These are phyloP conservation scores for Paraphaeosphaeria sporulosa DNA, from an alignment of 2,329 filamentous ascomycete genomes.

Conservation along the genomic window DNA sequence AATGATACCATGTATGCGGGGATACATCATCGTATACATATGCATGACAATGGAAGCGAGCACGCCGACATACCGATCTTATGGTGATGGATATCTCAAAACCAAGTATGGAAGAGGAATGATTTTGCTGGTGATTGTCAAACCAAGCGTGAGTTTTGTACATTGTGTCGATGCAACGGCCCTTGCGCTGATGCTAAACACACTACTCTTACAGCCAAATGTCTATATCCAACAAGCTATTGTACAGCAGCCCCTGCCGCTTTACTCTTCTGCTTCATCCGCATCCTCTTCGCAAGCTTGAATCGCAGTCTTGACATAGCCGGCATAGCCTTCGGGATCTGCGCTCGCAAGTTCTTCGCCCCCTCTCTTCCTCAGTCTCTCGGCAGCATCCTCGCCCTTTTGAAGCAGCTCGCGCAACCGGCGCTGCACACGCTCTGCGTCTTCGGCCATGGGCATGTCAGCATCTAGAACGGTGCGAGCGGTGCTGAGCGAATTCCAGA, in stretches of 20 bases:
- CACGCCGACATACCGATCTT: no score
- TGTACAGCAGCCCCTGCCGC: neutral
- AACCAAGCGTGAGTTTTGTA: neutral
- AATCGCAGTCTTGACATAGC: constrained; percentile 21
- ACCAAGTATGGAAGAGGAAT: neutral
- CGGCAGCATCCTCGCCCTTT: constrained; percentile 1
- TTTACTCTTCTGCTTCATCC: neutral
- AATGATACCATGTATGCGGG: neutral
- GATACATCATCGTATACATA: neutral
- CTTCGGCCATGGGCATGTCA: constrained; percentile 40
- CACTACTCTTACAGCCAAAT: constrained; percentile 1
- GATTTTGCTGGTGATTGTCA: neutral
- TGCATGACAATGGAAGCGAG: neutral
- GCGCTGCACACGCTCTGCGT: constrained; percentile 28
- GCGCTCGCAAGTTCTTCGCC: neutral
- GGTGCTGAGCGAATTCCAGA: constrained; percentile 55
- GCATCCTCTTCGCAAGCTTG: constrained; percentile 1
- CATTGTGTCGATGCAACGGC: neutral
- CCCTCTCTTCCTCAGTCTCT: neutral
- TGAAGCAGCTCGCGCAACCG: constrained; percentile 7
- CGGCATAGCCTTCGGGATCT: neutral
- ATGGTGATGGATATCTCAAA: neutral
- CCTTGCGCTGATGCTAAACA: neutral
- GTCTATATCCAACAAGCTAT: constrained; percentile 1
- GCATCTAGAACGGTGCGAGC: constrained; percentile 50